Percentiles rank a stretch among this genome's conserved stretches.
Evolutionary conservation across 2,329 filamentous ascomycete genomes (phyloP).

Genomic region (Phialophora verrucosa): DNA sequence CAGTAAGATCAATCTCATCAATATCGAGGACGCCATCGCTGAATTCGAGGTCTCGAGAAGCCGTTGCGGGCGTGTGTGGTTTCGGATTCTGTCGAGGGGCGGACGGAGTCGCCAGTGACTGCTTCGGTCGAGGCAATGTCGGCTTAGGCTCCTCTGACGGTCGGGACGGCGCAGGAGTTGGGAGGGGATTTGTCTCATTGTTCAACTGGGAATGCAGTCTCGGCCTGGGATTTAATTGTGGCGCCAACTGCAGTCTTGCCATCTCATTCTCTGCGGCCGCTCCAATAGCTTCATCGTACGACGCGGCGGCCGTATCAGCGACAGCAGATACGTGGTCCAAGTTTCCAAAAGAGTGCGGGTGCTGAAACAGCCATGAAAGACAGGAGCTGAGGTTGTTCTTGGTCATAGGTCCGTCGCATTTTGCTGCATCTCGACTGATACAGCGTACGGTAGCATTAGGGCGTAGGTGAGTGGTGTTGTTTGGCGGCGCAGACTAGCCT

Average conservation of each 20-base stretch:
- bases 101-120: constrained; percentile 34
- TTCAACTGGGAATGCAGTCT: constrained; percentile 43
- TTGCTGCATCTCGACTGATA: constrained; percentile 16
- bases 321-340: constrained; percentile 34
- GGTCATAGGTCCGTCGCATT: constrained; percentile 51
- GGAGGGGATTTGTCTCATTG: constrained; percentile 22
- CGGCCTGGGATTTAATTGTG: constrained; percentile 49
- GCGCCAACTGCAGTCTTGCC: constrained; percentile 52
- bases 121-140: constrained; percentile 17
- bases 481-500: constrained; percentile 13
- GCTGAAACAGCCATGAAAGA: constrained; percentile 54
- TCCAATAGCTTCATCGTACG: constrained; percentile 26
- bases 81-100: constrained; percentile 28
- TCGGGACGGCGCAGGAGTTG: constrained; percentile 36
- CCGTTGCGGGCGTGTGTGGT: constrained; percentile 22
- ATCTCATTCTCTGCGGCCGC: constrained; percentile 42
- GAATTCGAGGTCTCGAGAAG: constrained; percentile 25
- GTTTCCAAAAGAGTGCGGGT: constrained; percentile 44
- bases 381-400: constrained; percentile 54
- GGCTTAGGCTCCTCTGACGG: constrained; percentile 24
- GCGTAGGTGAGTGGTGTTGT: constrained; percentile 2
- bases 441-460: background rate
- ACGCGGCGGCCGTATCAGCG: constrained; percentile 10
- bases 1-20: constrained; percentile 50
- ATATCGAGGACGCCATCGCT: constrained; percentile 44